phyloP scores from a whole-genome alignment of 2,329 filamentous ascomycete genomes.

The Cladosporium sp. region DNA sequence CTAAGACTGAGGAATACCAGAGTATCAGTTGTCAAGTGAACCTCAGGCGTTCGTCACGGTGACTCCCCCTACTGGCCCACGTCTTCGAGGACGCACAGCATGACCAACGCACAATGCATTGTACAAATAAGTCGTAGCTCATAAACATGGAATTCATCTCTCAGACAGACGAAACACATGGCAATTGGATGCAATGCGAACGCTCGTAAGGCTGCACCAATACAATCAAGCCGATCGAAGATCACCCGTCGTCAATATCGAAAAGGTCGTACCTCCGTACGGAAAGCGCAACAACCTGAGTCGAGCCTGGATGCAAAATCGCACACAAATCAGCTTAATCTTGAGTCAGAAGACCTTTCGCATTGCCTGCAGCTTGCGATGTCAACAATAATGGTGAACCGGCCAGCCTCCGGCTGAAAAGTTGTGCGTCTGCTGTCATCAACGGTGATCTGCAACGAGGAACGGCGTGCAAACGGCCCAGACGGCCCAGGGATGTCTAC shows the following conservation, averaged over 20 bases:
- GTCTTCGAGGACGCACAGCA: background rate
- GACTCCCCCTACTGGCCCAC: background rate
- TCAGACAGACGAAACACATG: background rate
- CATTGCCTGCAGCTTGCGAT: background rate
- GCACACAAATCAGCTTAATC: background rate
- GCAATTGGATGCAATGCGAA: background rate
- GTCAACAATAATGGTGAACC: background rate
- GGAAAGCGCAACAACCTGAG: background rate
- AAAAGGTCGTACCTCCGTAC: background rate
- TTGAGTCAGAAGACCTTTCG: background rate
- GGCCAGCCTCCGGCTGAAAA: background rate
- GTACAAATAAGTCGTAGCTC: background rate
- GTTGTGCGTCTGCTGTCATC: background rate
- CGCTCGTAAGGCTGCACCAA: background rate
- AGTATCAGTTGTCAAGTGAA: background rate
- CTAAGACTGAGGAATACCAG: background rate
- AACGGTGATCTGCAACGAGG: conserved; percentile 16
- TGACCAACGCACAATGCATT: background rate
- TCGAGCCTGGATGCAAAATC: background rate
- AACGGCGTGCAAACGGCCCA: background rate
- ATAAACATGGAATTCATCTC: background rate
- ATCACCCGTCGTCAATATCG: background rate
- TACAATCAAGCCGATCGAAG: background rate
- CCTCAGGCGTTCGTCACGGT: background rate
- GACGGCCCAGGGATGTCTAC: background rate